Evolutionary conservation across 225 moss, liverwort and hornwort species (phyloP).

Genomic region (Pleurozium schreberi): DNA sequence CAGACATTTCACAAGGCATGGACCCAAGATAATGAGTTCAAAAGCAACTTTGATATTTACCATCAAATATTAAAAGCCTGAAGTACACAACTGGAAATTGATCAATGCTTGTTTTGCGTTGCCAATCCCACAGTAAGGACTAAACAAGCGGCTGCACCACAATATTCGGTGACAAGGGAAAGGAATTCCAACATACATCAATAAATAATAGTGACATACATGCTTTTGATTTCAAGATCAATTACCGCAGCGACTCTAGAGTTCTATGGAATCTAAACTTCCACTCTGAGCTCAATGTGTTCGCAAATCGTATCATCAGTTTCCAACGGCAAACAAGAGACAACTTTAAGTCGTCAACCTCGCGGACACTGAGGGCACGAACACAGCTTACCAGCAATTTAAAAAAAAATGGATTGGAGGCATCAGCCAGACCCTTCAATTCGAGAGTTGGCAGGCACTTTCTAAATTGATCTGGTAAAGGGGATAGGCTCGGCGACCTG

Average conservation of each 20-base stretch:
- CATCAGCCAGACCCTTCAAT: neutral
- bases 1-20: neutral
- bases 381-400: neutral
- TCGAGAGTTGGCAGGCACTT: neutral
- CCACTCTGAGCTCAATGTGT: neutral
- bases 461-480: neutral
- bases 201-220: neutral
- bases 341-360: neutral
- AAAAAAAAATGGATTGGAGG: neutral
- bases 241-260: neutral
- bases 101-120: neutral
- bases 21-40: neutral
- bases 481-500: neutral
- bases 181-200: neutral
- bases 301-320: neutral
- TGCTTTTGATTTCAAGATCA: neutral
- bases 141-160: neutral
- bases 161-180: neutral
- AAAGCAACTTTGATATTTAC: neutral
- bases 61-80: neutral
- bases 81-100: neutral
- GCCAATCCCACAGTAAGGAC: neutral
- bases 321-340: neutral
- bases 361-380: neutral
- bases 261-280: neutral